A percentile compares a stretch with the other conserved stretches of the same genome.
These are phyloP conservation scores for Pisolithus sp. DNA, from an alignment of 768 basidiomycete genomes.

Conservation along the genomic window DNA sequence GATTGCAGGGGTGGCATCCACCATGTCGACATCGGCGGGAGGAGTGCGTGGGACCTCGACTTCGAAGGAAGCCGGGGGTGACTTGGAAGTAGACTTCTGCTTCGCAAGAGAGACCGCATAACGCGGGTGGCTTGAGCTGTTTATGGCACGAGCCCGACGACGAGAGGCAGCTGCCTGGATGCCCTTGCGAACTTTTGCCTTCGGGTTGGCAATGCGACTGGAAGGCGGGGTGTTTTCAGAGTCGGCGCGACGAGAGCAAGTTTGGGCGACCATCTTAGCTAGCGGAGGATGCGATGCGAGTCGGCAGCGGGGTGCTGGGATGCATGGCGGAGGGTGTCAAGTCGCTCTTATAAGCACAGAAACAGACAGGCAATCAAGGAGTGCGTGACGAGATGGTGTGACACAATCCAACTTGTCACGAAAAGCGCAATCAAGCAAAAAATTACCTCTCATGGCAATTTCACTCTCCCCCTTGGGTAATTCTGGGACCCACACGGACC, in stretches of 20 bases:
- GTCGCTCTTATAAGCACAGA: conserved; percentile 18
- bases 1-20: conserved; percentile 4
- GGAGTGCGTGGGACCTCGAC: conserved; percentile 24
- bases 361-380: conserved; percentile 7
- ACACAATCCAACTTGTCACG: conserved; percentile 25
- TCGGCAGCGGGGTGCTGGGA: conserved; percentile 4
- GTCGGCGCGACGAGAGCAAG: conserved; percentile 18
- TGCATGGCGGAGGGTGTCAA: conserved; percentile 4
- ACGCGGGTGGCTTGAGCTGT: conserved; percentile 25
- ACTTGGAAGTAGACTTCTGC: conserved; percentile 19
- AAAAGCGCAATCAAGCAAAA: conserved; percentile 23
- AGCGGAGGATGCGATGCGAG: neutral
- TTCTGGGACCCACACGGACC: conserved; percentile 26
- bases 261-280: conserved; percentile 23
- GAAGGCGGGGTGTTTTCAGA: conserved; percentile 31
- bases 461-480: conserved; percentile 17
- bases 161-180: conserved; percentile 31
- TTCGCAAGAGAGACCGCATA: conserved; percentile 35
- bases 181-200: conserved; percentile 19
- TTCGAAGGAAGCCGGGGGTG: conserved; percentile 15
- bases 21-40: neutral
- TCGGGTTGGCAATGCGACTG: conserved; percentile 1
- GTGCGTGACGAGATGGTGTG: conserved; percentile 12
- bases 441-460: conserved; percentile 17
- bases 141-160: conserved; percentile 32